Evolutionary conservation across 345 rosid genomes (phyloP).

Genomic region (Diplotaxis tenuifolia): DNA sequence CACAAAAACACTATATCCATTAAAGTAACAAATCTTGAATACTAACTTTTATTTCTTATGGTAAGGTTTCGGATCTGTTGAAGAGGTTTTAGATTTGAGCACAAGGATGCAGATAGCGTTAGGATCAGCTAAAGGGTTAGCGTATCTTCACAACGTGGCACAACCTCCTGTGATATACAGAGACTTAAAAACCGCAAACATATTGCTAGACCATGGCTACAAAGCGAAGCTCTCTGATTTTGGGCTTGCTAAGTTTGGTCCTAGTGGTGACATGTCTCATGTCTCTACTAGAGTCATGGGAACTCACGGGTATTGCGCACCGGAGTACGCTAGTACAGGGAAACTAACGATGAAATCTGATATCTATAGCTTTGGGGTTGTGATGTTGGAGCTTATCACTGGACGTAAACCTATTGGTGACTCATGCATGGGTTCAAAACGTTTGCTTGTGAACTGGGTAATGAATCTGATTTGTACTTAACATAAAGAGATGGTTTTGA

Average conservation of each 20-base stretch:
- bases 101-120: slow-evolving; percentile 60
- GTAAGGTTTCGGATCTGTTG: slow-evolving; percentile 40
- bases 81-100: slow-evolving; percentile 57
- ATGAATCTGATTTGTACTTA: background rate
- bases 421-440: slow-evolving; percentile 28
- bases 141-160: slow-evolving; percentile 53
- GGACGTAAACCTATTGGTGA: slow-evolving; percentile 53
- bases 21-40: background rate
- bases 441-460: slow-evolving; percentile 60
- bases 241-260: slow-evolving; percentile 77
- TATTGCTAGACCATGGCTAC: slow-evolving; percentile 48
- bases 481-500: background rate
- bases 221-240: slow-evolving; percentile 70
- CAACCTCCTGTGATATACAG: slow-evolving; percentile 59
- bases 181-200: slow-evolving; percentile 64
- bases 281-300: slow-evolving; percentile 76
- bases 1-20: background rate
- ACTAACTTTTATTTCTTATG: background rate
- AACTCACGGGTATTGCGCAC: slow-evolving; percentile 75
- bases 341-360: slow-evolving; percentile 58
- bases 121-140: slow-evolving; percentile 65
- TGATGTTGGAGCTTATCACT: slow-evolving; percentile 61
- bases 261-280: slow-evolving; percentile 50
- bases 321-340: slow-evolving; percentile 59
- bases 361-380: slow-evolving; percentile 69